Percentiles rank a stretch among this genome's conserved stretches.
These are phyloP conservation scores for Candida succiphila DNA, from an alignment of 805 yeast genomes.

Conservation along the genomic window DNA sequence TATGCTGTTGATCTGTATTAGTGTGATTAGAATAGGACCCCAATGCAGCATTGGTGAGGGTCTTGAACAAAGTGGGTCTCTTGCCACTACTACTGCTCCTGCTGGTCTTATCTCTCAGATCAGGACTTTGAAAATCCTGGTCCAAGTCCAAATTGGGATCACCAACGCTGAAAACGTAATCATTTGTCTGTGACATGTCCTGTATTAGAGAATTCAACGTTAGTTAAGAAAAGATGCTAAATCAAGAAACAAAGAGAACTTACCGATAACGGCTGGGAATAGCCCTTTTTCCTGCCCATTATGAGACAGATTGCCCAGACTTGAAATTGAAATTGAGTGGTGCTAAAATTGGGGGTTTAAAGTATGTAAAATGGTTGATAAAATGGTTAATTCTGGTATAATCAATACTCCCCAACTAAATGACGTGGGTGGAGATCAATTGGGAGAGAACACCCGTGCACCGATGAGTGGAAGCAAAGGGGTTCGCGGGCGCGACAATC, in stretches of 20 bases:
- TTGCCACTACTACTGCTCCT: conserved; percentile 7
- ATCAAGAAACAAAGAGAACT: conserved; percentile 3
- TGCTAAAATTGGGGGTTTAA: too few relatives aligned
- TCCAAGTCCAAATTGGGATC: not conserved
- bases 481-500: too few relatives aligned
- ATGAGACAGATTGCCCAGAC: not conserved
- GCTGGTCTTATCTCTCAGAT: conserved; percentile 6
- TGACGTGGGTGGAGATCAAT: too few relatives aligned
- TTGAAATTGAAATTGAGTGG: too few relatives aligned
- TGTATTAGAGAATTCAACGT: conserved; percentile 1
- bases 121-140: not conserved
- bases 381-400: too few relatives aligned
- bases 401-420: too few relatives aligned
- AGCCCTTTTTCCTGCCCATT: conserved; percentile 18
- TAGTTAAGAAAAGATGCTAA: conserved; percentile 1
- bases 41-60: conserved; percentile 10
- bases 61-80: conserved; percentile 14
- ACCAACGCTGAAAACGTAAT: conserved; percentile 16
- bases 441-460: too few relatives aligned
- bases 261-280: conserved; percentile 22
- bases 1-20: not conserved
- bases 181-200: conserved; percentile 22
- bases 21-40: conserved; percentile 9
- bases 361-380: too few relatives aligned
- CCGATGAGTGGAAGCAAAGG: too few relatives aligned